Conservation (phyloP, 2,329 filamentous ascomycete species). For the Alternaria ethzedia region DNA sequence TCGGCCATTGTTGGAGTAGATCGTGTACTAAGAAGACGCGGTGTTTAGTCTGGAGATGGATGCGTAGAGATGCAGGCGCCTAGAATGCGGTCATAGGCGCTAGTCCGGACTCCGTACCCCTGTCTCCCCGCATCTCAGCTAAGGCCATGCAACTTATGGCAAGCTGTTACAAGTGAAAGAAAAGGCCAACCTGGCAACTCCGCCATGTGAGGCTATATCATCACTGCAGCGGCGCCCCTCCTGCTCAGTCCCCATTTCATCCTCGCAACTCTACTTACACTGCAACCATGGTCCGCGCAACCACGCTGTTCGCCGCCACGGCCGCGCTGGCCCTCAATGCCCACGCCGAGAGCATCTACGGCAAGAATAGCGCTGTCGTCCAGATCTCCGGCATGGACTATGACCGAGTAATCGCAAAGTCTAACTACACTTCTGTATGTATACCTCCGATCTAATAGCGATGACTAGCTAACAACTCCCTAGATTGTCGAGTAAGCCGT, state of each 20-base stretch:
- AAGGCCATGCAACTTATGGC: slow-evolving; percentile 8
- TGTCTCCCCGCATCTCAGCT: slow-evolving; percentile 18
- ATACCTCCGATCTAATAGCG: not conserved
- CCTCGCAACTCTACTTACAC: slow-evolving; percentile 2
- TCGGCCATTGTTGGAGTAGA: slow-evolving; percentile 66
- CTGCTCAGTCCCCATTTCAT: slow-evolving; percentile 10
- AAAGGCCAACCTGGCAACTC: slow-evolving; percentile 21
- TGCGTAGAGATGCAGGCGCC: not conserved
- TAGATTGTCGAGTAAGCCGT: slow-evolving; percentile 51
- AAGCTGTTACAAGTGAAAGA: slow-evolving; percentile 10
- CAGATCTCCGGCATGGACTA: slow-evolving; percentile 82
- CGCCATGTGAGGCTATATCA: slow-evolving; percentile 21
- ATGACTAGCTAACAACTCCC: slow-evolving; percentile 4
- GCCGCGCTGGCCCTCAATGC: slow-evolving; percentile 70
- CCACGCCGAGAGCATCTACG: slow-evolving; percentile 76
- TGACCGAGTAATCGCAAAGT: slow-evolving; percentile 80
- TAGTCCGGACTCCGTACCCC: slow-evolving; percentile 3
- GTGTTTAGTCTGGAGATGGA: not conserved
- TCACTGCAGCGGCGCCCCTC: slow-evolving; percentile 5
- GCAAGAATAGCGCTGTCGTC: slow-evolving; percentile 84
- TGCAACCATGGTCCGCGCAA: slow-evolving; percentile 44
- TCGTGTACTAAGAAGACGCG: not conserved
- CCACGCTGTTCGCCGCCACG: slow-evolving; percentile 58
- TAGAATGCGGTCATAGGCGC: slow-evolving; percentile 14
- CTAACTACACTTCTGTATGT: slow-evolving; percentile 88